Evolutionary conservation across 805 yeast genomes (phyloP).

Genomic region (Ogataea pignaliae): DNA sequence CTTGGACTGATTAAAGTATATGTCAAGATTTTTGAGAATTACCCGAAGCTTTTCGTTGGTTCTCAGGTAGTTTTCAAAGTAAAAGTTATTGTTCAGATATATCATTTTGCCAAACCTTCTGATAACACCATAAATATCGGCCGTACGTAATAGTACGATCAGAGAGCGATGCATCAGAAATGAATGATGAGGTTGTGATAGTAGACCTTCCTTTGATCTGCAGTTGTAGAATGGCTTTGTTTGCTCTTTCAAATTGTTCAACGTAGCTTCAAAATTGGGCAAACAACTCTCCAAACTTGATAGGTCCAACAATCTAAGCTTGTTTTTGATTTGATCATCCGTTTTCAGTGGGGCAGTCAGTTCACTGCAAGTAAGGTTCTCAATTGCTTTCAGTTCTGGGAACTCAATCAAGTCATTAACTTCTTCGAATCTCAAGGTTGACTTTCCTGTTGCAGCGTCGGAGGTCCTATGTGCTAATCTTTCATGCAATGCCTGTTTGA

Average conservation of each 20-base stretch:
- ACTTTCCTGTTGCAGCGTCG: conserved; percentile 6
- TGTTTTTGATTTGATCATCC: conserved; percentile 19
- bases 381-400: conserved; percentile 15
- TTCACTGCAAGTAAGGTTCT: conserved; percentile 2
- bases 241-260: conserved; percentile 25
- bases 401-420: conserved; percentile 16
- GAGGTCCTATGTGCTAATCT: conserved; percentile 10
- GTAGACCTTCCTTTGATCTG: conserved; percentile 16
- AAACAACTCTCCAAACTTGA: conserved; percentile 21
- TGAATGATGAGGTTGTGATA: conserved; percentile 21
- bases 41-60: conserved; percentile 22
- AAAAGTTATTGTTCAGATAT: conserved; percentile 40
- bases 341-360: conserved; percentile 5
- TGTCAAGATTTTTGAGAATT: conserved; percentile 19
- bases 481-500: conserved; percentile 23
- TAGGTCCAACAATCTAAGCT: conserved; percentile 21
- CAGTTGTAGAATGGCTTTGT: conserved; percentile 21
- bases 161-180: conserved; percentile 39
- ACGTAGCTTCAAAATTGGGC: conserved; percentile 23
- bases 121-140: conserved; percentile 45
- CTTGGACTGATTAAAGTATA: conserved; percentile 35
- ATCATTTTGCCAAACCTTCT: conserved; percentile 45
- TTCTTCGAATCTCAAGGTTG: conserved; percentile 11
- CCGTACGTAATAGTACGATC: conserved; percentile 38
- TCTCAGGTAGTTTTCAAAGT: conserved; percentile 36